Base-by-base conservation (phyloP, 2,329 filamentous ascomycete species). In the Pezicula rhizophila region DNA sequence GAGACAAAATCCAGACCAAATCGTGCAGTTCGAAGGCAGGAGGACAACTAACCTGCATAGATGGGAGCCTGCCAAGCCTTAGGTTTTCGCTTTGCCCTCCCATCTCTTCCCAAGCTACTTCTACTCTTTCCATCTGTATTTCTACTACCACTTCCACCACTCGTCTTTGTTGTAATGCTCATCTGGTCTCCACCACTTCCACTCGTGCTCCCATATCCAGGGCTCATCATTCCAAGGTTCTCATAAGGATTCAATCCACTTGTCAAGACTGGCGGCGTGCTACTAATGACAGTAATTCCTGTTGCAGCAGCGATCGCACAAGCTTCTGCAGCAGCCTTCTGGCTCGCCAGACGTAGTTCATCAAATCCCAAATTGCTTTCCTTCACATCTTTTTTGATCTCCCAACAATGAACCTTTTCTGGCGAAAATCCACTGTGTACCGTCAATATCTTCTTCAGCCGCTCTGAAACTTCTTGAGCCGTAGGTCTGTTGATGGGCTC, bases 401-500 rank as follows among this genome's bases (percentile, higher is more conserved):
- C 39, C 17, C 5, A 42, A 18, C 46, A 12, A 38, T 33, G 6
- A 6, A 20, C 7, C 28, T 8, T 10, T 38, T 49, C 11, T 49
- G 45, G 8, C 51, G 11, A 53, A 7, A 63, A 26, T 2, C 56
- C 57, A 41, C 55, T 60, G 28, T 54, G 48, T 15, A 61, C 52
- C 1, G 69, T 74, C 34, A 82, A 61, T 50, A 81, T 73, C 53
- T 71, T 66, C 60, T 79, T 78, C 42, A 79, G 68, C 46, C 68
- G 69, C 39, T 73, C 69, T 56, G 79, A 73, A 12, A 80, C 75
- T 53, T 78, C 73, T 8, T 65, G 60, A 3, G 77, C 77, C 0
- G 70, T 67, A 2, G 77, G 79, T n/a, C 79, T 68, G 42, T 79
- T 75, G 23, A 68, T 66, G 1, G 79, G 76, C 42, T 74, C 67